These are phyloP conservation scores for Naganishia onofrii DNA, from an alignment of 768 basidiomycete species.

Conservation along the genomic window DNA sequence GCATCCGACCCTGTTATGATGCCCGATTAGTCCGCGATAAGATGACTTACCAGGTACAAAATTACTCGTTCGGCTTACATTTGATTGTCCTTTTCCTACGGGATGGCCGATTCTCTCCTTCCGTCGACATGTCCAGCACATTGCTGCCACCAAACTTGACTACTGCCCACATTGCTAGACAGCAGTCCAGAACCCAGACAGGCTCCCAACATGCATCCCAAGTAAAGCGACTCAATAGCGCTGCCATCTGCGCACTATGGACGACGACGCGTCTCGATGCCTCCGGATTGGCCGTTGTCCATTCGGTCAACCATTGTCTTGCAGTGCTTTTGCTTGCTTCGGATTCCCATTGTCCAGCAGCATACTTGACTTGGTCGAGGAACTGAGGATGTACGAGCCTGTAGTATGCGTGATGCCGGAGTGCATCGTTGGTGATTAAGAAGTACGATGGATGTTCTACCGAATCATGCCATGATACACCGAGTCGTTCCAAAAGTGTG, in stretches of 20 bases:
- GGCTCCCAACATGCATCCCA: constrained; percentile 40
- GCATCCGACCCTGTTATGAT: constrained; percentile 40
- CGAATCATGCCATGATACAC: constrained; percentile 16
- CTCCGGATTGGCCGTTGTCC: constrained; percentile 22
- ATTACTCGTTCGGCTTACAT: constrained; percentile 32
- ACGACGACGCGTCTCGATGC: constrained; percentile 14
- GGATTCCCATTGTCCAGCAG: constrained; percentile 41
- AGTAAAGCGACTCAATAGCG: constrained; percentile 39
- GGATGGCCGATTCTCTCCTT: not conserved
- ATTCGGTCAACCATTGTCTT: constrained; percentile 38
- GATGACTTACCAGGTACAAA: not conserved
- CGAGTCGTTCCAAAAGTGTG: constrained; percentile 15
- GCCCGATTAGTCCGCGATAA: not conserved
- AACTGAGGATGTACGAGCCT: constrained; percentile 40
- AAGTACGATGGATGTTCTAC: constrained; percentile 23
- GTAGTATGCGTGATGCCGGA: constrained; percentile 42
- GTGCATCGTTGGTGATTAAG: constrained; percentile 36
- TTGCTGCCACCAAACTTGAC: constrained; percentile 36
- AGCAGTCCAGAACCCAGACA: constrained; percentile 45
- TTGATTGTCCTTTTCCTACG: constrained; percentile 31
- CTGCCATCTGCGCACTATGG: constrained; percentile 38
- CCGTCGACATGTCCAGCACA: not conserved
- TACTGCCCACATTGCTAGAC: constrained; percentile 43
- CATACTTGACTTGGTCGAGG: constrained; percentile 38
- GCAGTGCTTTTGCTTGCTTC: constrained; percentile 37